Evolutionary conservation across 164 flowering plant genomes (phyloP), one percentile per base, ranked within the genome.

Genomic region (Macadamia integrifolia): DNA sequence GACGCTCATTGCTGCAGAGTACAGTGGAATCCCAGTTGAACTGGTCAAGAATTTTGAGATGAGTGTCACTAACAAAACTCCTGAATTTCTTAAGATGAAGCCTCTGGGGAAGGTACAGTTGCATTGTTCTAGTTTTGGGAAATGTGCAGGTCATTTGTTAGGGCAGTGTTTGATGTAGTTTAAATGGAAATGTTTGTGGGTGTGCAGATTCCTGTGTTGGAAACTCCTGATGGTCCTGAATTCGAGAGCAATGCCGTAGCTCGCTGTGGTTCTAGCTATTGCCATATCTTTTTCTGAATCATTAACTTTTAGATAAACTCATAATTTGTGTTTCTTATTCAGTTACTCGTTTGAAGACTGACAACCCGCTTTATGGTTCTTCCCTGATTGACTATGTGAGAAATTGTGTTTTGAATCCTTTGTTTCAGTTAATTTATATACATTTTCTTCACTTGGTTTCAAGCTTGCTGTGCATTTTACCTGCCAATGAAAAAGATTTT

Each of bases 231-330:
- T 55, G 96, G 96, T 65, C 78, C 91, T 18, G 30, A 87, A 15
- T 89, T 87, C 76, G 91, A 89, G 85, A 87, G 91, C 69, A 89
- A 89, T 72, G 92, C 96, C 64, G 87, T 86, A 13, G 91, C 96
- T 12, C 89, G 91, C 28, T 85, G 82, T 74, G 88, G 95, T 89
- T 30, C 71, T 82, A 48, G 9, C 10, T 17, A 43, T 31, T 9
- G 23, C 9, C 40, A 35, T 2, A 35, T 35, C 40, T 58, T n/a
- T 35, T 40, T 32, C 61, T 6, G 28, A 12, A 42, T 15, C 1
- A 3, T 68, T 40, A 48, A 62, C 15, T 4, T 30, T 60, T 61
- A 28, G 72, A 32, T 66, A 49, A 43, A 65, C 42, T 60, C 13
- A 30, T 18, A 9, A 55, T 35, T 43, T 68, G 57, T 0, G 68